A percentile compares a stretch with the other conserved stretches of the same genome.
phyloP scores from a whole-genome alignment of 208 protist species.

The Vickermania spadyakhi region DNA sequence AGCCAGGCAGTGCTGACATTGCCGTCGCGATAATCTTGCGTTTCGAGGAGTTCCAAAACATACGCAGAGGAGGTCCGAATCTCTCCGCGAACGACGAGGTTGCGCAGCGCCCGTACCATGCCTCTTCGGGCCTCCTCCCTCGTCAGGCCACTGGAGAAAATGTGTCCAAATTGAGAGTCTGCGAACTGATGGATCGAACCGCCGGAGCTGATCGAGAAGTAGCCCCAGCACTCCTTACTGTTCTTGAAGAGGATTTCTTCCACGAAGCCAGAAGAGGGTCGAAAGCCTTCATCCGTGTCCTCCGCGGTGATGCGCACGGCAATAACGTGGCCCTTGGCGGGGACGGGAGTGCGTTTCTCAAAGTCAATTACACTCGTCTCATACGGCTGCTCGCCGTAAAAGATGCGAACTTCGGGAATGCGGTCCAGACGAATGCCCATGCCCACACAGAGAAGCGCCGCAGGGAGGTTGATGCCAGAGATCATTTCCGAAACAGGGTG shows the following conservation, averaged over 20 bases:
- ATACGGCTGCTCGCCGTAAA: constrained; percentile 85
- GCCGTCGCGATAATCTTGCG: constrained; percentile 69
- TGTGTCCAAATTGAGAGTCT: constrained; percentile 98
- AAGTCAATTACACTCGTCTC: constrained; percentile 86
- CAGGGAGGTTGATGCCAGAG: constrained; percentile 94
- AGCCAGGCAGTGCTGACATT: constrained; percentile 83
- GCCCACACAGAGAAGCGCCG: constrained; percentile 93
- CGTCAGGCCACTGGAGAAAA: constrained; percentile 92
- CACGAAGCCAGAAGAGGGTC: constrained; percentile 92
- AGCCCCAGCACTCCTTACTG: constrained; percentile 96
- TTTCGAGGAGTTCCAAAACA: constrained; percentile 84
- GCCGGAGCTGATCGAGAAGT: constrained; percentile 92
- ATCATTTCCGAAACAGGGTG: constrained; percentile 97
- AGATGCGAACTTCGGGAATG: constrained; percentile 93
- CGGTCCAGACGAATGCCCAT: constrained; percentile 94
- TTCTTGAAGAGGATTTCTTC: constrained; percentile 94
- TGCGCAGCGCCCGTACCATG: constrained; percentile 90
- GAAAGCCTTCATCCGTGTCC: constrained; percentile 95
- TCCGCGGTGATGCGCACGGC: constrained; percentile 96
- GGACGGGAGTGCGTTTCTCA: constrained; percentile 22
- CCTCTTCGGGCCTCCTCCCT: constrained; percentile 90
- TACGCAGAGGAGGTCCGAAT: constrained; percentile 95
- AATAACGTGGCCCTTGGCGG: constrained; percentile 91
- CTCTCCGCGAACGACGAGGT: constrained; percentile 92
- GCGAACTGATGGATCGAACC: constrained; percentile 92